phyloP scores from a whole-genome alignment of 805 yeast species.

The Wilhelminamyces savonicus region DNA sequence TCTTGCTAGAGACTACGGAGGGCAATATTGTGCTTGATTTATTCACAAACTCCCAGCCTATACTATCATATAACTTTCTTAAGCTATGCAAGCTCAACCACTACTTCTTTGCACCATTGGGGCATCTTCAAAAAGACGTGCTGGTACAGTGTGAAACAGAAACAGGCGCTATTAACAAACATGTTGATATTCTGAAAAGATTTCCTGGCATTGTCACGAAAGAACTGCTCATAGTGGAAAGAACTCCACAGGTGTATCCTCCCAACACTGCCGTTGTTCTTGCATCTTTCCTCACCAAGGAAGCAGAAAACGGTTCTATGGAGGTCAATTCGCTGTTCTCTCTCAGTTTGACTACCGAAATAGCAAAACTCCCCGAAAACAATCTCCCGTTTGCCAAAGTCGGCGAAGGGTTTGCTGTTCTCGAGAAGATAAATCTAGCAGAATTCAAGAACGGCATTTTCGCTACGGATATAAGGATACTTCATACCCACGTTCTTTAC shows the following conservation, averaged over 20 bases:
- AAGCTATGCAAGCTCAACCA: conserved; percentile 48
- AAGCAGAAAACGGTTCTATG: conserved; percentile 5
- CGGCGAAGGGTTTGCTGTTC: conserved; percentile 42
- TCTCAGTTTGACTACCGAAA: background rate
- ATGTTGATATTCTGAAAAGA: conserved; percentile 5
- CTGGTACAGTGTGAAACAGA: conserved; percentile 30
- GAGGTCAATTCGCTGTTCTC: background rate
- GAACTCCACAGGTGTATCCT: too few relatives aligned
- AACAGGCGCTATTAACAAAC: conserved; percentile 4
- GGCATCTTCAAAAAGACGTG: conserved; percentile 33
- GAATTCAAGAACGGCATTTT: conserved; percentile 16
- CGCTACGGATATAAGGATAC: conserved; percentile 34
- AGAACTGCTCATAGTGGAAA: too few relatives aligned
- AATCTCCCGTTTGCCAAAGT: conserved; percentile 42
- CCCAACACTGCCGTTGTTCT: too few relatives aligned
- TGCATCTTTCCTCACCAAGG: conserved; percentile 2
- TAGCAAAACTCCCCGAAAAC: background rate
- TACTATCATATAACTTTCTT: conserved; percentile 41
- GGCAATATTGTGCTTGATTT: conserved; percentile 50
- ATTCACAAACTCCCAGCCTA: conserved; percentile 24
- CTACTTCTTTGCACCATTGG: conserved; percentile 47
- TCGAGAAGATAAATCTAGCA: conserved; percentile 44
- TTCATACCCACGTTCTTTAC: conserved; percentile 43
- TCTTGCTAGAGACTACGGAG: conserved; percentile 27
- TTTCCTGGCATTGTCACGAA: too few relatives aligned